These are phyloP conservation scores for Starmerella potacharoeniae DNA, from an alignment of 805 yeast species.

Conservation along the genomic window DNA sequence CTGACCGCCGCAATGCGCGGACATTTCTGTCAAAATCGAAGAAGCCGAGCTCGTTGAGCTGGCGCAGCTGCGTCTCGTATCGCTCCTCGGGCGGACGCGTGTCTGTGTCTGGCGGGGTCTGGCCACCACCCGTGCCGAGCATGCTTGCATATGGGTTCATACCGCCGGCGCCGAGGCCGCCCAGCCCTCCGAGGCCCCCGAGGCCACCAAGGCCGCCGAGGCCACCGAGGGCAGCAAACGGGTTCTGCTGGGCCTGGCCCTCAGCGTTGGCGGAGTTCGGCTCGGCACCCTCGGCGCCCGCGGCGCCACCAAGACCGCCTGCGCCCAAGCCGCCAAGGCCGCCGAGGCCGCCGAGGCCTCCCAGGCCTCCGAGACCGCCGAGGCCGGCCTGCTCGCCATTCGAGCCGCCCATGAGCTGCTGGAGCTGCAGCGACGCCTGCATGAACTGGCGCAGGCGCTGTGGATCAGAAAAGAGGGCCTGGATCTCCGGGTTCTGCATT, in stretches of 20 bases:
- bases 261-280: not conserved
- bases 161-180: slow-evolving; percentile 24
- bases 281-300: slow-evolving; percentile 10
- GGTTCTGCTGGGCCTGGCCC: not conserved
- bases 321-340: slow-evolving; percentile 1
- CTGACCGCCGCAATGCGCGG: slow-evolving; percentile 83
- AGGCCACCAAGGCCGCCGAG: slow-evolving; percentile 12
- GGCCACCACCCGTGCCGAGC: slow-evolving; percentile 20
- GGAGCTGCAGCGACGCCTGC: slow-evolving; percentile 39
- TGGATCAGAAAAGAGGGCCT: slow-evolving; percentile 74
- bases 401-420: slow-evolving; percentile 37
- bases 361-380: slow-evolving; percentile 19
- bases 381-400: slow-evolving; percentile 30
- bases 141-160: not conserved
- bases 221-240: slow-evolving; percentile 3
- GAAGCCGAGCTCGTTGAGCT: slow-evolving; percentile 75
- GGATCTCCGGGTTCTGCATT: slow-evolving; percentile 71
- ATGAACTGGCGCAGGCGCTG: slow-evolving; percentile 73
- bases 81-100: slow-evolving; percentile 71
- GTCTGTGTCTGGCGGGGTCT: slow-evolving; percentile 31
- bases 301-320: slow-evolving; percentile 11
- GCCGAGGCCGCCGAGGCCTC: slow-evolving; percentile 22
- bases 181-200: slow-evolving; percentile 19
- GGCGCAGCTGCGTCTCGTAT: slow-evolving; percentile 59
- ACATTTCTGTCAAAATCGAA: slow-evolving; percentile 86